Base-by-base conservation (phyloP, 1,284 basidiomycete genomes). In the Kwoniella shivajii region DNA sequence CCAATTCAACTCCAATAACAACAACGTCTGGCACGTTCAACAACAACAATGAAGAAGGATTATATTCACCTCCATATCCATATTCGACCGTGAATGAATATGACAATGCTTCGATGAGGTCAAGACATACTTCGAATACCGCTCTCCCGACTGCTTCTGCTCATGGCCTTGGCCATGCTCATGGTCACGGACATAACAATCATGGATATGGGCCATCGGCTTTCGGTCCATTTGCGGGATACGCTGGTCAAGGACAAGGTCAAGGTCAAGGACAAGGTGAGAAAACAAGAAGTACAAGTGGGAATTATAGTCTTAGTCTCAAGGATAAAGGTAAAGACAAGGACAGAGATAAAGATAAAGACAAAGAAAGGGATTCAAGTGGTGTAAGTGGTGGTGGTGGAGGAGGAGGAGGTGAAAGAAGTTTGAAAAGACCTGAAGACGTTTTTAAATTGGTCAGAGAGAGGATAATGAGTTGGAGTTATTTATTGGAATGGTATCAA, bases 401-500 rank as follows among this genome's bases (percentile, higher is more conserved):
- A n/a, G 38, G n/a, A n/a, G n/a, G n/a, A n/a, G n/a, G n/a, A n/a
- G n/a, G n/a, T n/a, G 51, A 44, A 20, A 31, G 29, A 31, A 53
- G 7, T 22, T 6, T 63, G 20, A 50, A 30, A 33, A 55, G 69
- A 31, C 66, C 69, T 27, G 74, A 76, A 41, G 74, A 76, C 56
- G 64, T 75, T 30, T 69, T 70, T 47, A 57, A 53, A 20, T 59
- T 76, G 11, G 68, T 69, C 24, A 69, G 62, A 47, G 74, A 74
- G 18, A 56, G 74, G 22, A 59, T 76, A 46, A 61, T 73, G 36
- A 57, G 61, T 38, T 76, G 74, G 74, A 71, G 67, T 36, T 76
- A 74, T 51, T 66, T 76, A 62, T 69, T 72, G 66, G 71, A 73
- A 63, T 76, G 73, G 69, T 76, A 76, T 63, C 64, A 70, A 26